phyloP scores from a whole-genome alignment of 2,329 filamentous ascomycete genomes.

The Pseudofabraea citricarpa region DNA sequence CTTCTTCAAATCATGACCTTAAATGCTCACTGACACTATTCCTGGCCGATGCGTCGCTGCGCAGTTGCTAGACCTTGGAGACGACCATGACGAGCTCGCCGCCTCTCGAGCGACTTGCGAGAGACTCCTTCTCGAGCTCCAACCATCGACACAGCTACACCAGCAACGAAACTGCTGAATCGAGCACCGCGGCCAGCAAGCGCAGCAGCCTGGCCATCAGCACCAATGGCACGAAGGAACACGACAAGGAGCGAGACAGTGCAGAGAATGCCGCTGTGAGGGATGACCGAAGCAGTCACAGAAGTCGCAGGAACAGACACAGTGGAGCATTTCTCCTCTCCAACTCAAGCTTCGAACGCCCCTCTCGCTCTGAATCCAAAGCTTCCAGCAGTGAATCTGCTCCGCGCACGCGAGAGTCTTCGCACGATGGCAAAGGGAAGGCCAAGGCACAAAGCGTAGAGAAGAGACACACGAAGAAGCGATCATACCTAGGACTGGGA shows the following conservation, averaged over 20 bases:
- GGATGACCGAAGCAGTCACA: constrained; percentile 19
- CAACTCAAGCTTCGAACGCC: constrained; percentile 17
- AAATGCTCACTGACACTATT: background rate
- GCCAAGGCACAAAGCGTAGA: constrained; percentile 12
- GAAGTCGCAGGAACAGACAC: constrained; percentile 21
- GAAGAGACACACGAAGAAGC: constrained; percentile 17
- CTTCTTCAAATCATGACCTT: too few species aligned
- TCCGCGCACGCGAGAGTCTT: constrained; percentile 12
- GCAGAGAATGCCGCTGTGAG: constrained; percentile 5
- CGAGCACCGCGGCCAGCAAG: constrained; percentile 34
- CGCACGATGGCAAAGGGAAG: constrained; percentile 22
- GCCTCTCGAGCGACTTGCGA: constrained; percentile 15
- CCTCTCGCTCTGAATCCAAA: constrained; percentile 4
- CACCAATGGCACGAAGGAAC: background rate
- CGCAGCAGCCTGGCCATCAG: constrained; percentile 15
- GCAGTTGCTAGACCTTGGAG: constrained; percentile 6
- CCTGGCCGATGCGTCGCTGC: constrained; percentile 20
- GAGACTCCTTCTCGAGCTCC: constrained; percentile 16
- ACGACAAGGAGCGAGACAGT: constrained; percentile 1
- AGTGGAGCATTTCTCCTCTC: constrained; percentile 27
- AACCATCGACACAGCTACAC: constrained; percentile 27
- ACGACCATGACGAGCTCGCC: background rate
- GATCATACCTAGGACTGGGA: constrained; percentile 16
- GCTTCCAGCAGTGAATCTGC: constrained; percentile 4
- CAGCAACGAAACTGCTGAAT: constrained; percentile 40